Base-by-base conservation (phyloP, 2,329 filamentous ascomycete species). In the Fusarium sp. region DNA sequence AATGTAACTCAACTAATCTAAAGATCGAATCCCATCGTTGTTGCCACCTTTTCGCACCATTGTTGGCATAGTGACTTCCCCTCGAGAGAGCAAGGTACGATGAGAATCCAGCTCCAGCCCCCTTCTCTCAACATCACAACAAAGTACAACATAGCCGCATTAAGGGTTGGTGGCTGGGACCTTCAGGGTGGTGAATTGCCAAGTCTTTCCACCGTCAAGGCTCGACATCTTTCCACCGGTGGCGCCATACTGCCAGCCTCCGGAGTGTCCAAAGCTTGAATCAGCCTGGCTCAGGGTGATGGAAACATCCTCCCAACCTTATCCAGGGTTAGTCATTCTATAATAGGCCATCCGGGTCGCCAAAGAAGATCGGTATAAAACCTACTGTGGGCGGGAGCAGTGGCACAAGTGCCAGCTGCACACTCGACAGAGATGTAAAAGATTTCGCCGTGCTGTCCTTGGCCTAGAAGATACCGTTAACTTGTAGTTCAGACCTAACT, bases 401-500 rank as follows among this genome's bases (percentile, higher is more conserved):
- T 59, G 8, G 64, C n/a, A 22, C 67, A 69, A 11, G 14, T 59
- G 9, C 67, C 67, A 6, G 41, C 18, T 16, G 67, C 64, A 33
- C 67, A 69, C 18, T 69, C 67, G 10, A 54, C 54, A 4, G 67
- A 67, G n/a, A 69, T 69, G 33, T 69, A 69, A 16, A 69, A 67
- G 13, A 69, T 67, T 16, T 69, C 67, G 6, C 67, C 67, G 1
- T 39, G 52, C 10, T 69, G 58, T 16, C 58, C 67, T 52, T 67
- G 35, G 16, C 67, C 64, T 69, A 16, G 4, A 20, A 9, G 22
- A 8, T 11, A 13, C 4, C 2, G 18, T 65, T 24, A 65, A 54
- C 35, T 6, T 4, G 7, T 31, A 18, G 2, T n/a, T 10, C n/a
- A 8, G 11, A 11, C 7, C 13, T 24, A 9, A 10, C 4, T 31